These are phyloP conservation scores for Sideroxylon spinosum DNA, from an alignment of 179 eudicot genomes.

Conservation along the genomic window DNA sequence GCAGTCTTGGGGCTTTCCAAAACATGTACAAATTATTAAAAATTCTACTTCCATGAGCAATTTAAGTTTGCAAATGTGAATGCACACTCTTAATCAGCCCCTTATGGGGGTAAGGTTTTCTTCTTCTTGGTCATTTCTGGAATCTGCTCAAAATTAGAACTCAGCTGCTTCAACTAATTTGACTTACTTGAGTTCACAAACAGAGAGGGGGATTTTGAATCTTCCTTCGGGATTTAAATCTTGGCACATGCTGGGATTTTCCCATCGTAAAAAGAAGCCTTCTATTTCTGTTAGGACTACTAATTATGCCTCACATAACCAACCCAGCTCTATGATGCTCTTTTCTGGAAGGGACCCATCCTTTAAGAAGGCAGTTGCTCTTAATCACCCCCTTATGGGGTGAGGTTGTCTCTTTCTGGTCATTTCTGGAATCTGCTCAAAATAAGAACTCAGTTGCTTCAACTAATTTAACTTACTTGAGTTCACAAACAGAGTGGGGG, in stretches of 20 bases:
- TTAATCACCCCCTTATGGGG: too few species aligned
- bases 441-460: constrained; percentile 3
- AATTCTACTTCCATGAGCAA: background rate
- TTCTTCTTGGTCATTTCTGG: constrained; percentile 9
- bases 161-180: constrained; percentile 13
- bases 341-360: constrained; percentile 11
- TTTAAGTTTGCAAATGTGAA: constrained; percentile 12
- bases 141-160: background rate
- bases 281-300: constrained; percentile 6
- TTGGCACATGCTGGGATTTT: background rate
- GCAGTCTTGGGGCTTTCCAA: constrained; percentile 1
- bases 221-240: background rate
- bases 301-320: background rate
- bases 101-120: constrained; percentile 3
- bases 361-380: background rate
- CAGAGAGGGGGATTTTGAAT: background rate
- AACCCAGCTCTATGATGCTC: background rate
- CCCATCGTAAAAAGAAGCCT: constrained; percentile 3
- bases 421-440: constrained; percentile 4
- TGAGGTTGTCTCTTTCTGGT: too few species aligned
- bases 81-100: background rate
- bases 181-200: background rate
- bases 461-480: constrained; percentile 9
- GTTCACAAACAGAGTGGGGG: background rate
- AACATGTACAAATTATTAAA: background rate